Conservation (phyloP, 257 asterid genomes). For the Echites panduratus region DNA sequence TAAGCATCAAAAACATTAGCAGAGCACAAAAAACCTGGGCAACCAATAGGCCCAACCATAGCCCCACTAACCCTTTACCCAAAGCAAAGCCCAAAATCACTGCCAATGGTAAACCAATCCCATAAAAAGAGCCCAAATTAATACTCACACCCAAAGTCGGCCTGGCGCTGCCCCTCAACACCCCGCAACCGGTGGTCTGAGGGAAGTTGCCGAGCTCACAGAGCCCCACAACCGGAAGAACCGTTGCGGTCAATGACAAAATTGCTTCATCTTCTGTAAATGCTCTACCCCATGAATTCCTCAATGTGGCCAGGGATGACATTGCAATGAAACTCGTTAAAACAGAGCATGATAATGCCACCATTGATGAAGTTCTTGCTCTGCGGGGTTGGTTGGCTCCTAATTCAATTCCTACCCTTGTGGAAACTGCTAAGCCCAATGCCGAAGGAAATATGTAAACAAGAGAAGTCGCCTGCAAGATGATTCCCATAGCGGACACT, state of each 20-base stretch:
- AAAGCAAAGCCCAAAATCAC: constrained; percentile 38
- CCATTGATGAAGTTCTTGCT: constrained; percentile 33
- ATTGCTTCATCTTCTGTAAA: constrained; percentile 41
- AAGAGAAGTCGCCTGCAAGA: constrained; percentile 55
- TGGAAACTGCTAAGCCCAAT: constrained; percentile 42
- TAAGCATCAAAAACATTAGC: constrained; percentile 31
- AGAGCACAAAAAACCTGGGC: constrained; percentile 50
- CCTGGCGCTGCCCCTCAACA: constrained; percentile 61
- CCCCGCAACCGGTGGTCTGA: constrained; percentile 70
- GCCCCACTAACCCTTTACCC: constrained; percentile 46
- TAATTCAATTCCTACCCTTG: constrained; percentile 62
- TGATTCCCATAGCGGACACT: constrained; percentile 61
- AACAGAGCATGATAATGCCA: constrained; percentile 36
- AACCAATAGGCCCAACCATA: constrained; percentile 47
- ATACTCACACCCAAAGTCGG: constrained; percentile 43
- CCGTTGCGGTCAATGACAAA: constrained; percentile 31
- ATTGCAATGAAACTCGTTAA: constrained; percentile 33
- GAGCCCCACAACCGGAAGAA: constrained; percentile 59
- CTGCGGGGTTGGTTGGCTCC: constrained; percentile 45
- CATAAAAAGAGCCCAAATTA: constrained; percentile 57
- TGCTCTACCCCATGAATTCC: constrained; percentile 35
- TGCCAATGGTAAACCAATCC: constrained; percentile 56
- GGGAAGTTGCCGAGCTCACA: constrained; percentile 76
- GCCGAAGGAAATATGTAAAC: constrained; percentile 55
- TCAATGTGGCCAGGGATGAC: constrained; percentile 24